Base-by-base conservation (phyloP, 2,329 filamentous ascomycete genomes). In the Alternaria arborescens region DNA sequence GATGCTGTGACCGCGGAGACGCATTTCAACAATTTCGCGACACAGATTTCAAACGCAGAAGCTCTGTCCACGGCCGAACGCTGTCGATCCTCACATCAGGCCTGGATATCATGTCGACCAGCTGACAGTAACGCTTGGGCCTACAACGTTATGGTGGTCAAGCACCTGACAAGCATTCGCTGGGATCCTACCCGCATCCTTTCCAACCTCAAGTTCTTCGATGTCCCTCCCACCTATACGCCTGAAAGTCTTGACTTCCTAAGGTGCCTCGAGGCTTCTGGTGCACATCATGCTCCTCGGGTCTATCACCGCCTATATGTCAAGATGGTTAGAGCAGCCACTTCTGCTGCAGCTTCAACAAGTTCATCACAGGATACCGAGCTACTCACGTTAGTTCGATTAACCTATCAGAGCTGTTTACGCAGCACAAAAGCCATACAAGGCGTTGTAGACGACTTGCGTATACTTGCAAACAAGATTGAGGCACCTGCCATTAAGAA, bases 331-430 rank as follows among this genome's bases (percentile, higher is more conserved):
- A 43, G 60, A n/a, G 46, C 58, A 14, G 55, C 56, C 50, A 30
- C 51, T 26, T 46, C 36, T 43, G 50, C 42, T 28, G 32, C 36
- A 28, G 38, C 14, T 14, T 58, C 64, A 4, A 48, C 47, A 26
- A 57, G 36, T 44, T 18, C 22, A 20, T 44, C 52, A 40, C 59
- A 64, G 24, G 66, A 71, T 20, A 34, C 28, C 16, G 54, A 50
- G 18, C 42, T 72, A 20, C 48, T 68, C 18, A 18, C 52, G 14
- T 42, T 71, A 8, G 58, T 70, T 11, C 62, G 58, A 26, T 55
- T 58, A 20, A 43, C 68, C 26, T 67, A 66, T 59, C 63, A 62
- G 30, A 52, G 46, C 54, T 50, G 52, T 43, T 51, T 57, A 44
- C 44, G 43, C 43, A 48, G 26, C 34, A 46, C 28, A 5, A 22